Percentiles rank a stretch among this genome's conserved stretches.
phyloP scores from a whole-genome alignment of 2,329 filamentous ascomycete species.

The Colletotrichum lentis region DNA sequence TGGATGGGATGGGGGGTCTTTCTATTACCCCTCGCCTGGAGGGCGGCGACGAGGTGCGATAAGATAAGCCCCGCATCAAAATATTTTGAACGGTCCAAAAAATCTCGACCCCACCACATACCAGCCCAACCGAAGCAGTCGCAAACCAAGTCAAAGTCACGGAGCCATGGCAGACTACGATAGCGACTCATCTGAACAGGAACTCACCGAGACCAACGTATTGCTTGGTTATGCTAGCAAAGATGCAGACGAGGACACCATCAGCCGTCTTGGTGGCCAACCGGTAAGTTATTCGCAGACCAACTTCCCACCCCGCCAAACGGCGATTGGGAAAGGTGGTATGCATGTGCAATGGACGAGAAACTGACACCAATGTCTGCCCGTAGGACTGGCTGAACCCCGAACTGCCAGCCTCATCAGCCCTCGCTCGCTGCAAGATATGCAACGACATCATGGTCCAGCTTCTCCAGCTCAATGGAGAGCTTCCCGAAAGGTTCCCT shows the following conservation, averaged over 20 bases:
- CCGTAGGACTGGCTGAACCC: conserved; percentile 82
- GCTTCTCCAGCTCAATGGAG: conserved; percentile 88
- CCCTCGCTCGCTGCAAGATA: conserved; percentile 83
- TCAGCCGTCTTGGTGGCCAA: conserved; percentile 86
- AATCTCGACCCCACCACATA: conserved; percentile 51
- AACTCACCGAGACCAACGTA: conserved; percentile 83
- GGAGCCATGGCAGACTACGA: conserved; percentile 78
- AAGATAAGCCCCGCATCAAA: conserved; percentile 45
- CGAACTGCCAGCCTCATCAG: conserved; percentile 74
- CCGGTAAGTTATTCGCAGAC: conserved; percentile 68
- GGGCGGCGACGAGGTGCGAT: conserved; percentile 32
- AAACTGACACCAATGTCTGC: conserved; percentile 8
- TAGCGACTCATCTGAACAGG: conserved; percentile 72
- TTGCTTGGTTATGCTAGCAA: conserved; percentile 88
- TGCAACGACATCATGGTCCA: conserved; percentile 86
- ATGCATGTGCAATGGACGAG: conserved; percentile 8
- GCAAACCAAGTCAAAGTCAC: not conserved
- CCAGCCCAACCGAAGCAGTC: conserved; percentile 12
- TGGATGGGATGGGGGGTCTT: not conserved
- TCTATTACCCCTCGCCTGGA: conserved; percentile 21
- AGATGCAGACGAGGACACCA: conserved; percentile 79
- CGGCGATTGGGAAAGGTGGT: conserved; percentile 5
- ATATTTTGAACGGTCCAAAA: conserved; percentile 46
- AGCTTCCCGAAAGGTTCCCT: conserved; percentile 86
- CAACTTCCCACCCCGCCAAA: conserved; percentile 10